Conservation (phyloP, 768 basidiomycete genomes). For the Hypholoma fasciculare region DNA sequence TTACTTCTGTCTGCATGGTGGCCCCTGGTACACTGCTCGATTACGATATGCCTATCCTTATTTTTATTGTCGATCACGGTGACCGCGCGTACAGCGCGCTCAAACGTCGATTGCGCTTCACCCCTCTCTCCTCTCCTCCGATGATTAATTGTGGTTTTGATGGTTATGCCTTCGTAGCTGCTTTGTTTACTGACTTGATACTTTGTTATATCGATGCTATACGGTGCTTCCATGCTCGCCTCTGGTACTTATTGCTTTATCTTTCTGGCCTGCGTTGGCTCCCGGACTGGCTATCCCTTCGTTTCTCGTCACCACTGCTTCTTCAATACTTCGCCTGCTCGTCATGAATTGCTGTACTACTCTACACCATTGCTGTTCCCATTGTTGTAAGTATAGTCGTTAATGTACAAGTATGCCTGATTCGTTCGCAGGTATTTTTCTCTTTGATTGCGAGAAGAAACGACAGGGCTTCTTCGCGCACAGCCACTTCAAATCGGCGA, state of each 20-base stretch:
- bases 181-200: not conserved
- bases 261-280: not conserved
- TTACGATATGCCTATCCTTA: constrained; percentile 3
- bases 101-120: not conserved
- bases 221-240: not conserved
- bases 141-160: constrained; percentile 1
- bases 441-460: not conserved
- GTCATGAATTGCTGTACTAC: constrained; percentile 4
- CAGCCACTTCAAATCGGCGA: not conserved
- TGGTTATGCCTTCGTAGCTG: not conserved
- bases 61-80: constrained; percentile 4
- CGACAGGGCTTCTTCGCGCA: not conserved
- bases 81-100: not conserved
- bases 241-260: not conserved
- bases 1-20: not conserved
- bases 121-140: not conserved
- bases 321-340: not conserved
- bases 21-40: not conserved
- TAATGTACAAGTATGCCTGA: constrained; percentile 5
- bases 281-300: not conserved
- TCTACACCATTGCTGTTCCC: not conserved
- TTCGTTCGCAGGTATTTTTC: not conserved
- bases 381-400: constrained; percentile 6
- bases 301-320: not conserved
- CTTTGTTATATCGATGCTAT: not conserved